Conservation (phyloP, 83 land plant species). For the Picea abies region DNA sequence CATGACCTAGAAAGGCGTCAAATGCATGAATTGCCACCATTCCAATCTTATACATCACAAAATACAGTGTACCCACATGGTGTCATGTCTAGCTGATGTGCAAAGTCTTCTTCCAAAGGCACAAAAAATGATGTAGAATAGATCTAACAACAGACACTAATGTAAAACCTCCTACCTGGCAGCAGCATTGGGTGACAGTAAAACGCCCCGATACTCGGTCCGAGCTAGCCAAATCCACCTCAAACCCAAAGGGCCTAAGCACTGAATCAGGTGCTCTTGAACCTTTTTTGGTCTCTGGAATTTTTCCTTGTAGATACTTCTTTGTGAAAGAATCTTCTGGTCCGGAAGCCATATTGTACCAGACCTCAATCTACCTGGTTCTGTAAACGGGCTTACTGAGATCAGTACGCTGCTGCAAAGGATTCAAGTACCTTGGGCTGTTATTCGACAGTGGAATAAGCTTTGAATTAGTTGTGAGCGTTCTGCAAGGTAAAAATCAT, state of each 20-base stretch:
- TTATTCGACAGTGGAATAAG: no score
- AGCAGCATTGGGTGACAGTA: slow-evolving; percentile 23
- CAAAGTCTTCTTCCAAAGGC: no score
- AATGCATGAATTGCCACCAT: not conserved
- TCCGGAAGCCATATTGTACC: no score
- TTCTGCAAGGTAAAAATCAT: no score
- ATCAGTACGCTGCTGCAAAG: no score
- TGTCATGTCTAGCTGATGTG: no score
- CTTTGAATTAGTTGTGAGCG: no score
- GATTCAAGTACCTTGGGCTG: no score
- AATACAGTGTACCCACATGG: not conserved
- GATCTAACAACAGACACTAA: not conserved
- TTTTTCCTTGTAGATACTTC: slow-evolving; percentile 4
- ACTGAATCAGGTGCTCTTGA: slow-evolving; percentile 1
- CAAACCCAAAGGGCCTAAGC: slow-evolving; percentile 29
- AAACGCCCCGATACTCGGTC: slow-evolving; percentile 30
- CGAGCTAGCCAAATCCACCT: slow-evolving; percentile 26
- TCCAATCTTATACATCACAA: not conserved
- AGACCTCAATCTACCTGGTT: no score
- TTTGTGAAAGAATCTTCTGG: not conserved
- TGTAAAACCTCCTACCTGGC: slow-evolving; percentile 28
- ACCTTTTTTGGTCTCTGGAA: not conserved
- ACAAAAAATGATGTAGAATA: not conserved
- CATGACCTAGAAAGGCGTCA: not conserved
- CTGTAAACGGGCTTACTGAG: no score